Evolutionary conservation across 2,329 filamentous ascomycete species (phyloP), one percentile per base, ranked within the genome.

Genomic region (Byssochlamys sp.): DNA sequence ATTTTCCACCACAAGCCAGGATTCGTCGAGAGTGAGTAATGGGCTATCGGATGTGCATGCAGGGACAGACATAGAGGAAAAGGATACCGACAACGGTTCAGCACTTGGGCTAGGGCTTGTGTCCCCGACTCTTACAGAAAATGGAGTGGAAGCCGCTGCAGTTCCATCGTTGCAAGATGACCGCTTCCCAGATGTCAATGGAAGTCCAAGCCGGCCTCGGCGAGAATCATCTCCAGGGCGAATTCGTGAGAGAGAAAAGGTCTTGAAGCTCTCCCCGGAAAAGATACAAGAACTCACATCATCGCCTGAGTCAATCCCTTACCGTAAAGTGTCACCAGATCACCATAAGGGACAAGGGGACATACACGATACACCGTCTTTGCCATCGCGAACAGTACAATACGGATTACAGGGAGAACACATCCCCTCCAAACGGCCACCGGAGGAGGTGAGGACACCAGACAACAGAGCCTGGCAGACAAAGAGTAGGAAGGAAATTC

Each of bases 261-360:
- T 76, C 3, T 67, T 79, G 55, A 81, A 80, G 63, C 69, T 82
- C 31, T 81, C 79, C 4, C 75, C 76, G 2, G 73, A 73, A 28
- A 73, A 80, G 63, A 76, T 82, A 3, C 72, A 78, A 26, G 77
- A 80, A 45, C 71, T 82, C 50, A 78, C 78, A 11, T 57, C 73
- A 14, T 78, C 79, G 9, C 77, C 78, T 5, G 71, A 77, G 11
- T 80, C 77, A 48, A 67, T 81, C 10, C 77, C 79, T 6, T 57
- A 79, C 6, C 73, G 75, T 26, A 65, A 73, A 12, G 70, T 75
- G 4, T 56, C 59, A 2, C 27, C 57, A 14, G 57, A 57, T 2
- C 19, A 50, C 39, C 59, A 61, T 11, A 33, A 48, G 52, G 25
- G n/a, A 54, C 56, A 29, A 14, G 50, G 25, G 39, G 33, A 10